A percentile compares a stretch with the other conserved stretches of the same genome.
Conservation (phyloP, 2,329 filamentous ascomycete species). For the Neofusicoccum cordaticola region DNA sequence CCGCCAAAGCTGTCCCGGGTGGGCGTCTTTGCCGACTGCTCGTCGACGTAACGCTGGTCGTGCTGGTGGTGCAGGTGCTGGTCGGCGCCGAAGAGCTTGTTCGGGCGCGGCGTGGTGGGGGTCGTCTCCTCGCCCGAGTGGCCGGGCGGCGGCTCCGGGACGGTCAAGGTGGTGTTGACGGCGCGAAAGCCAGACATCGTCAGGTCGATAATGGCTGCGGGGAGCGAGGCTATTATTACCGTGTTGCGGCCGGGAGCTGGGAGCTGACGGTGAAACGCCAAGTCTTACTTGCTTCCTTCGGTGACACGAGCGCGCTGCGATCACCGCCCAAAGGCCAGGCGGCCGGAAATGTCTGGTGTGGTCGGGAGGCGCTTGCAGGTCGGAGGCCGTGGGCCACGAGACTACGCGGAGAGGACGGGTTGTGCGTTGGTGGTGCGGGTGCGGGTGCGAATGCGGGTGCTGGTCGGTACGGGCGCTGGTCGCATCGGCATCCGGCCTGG, state of each 20-base stretch:
- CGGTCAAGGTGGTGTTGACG: constrained; percentile 56
- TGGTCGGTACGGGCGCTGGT: constrained; percentile 11
- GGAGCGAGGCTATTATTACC: constrained; percentile 18
- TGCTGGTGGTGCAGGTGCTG: constrained; percentile 30
- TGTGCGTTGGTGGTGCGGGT: constrained; percentile 1
- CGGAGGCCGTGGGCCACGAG: constrained; percentile 5
- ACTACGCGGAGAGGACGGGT: background rate
- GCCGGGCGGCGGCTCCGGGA: constrained; percentile 41
- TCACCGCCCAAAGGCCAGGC: constrained; percentile 18
- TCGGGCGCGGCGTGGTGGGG: constrained; percentile 55
- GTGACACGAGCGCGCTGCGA: constrained; percentile 18
- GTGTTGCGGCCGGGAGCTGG: constrained; percentile 11
- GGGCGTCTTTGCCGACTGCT: constrained; percentile 56
- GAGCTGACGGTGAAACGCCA: constrained; percentile 20
- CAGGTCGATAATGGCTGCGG: constrained; percentile 11
- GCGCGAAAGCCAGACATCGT: constrained; percentile 59
- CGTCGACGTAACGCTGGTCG: constrained; percentile 35
- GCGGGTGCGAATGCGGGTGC: background rate
- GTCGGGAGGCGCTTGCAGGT: constrained; percentile 12
- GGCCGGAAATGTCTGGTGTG: constrained; percentile 15
- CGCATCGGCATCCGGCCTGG: constrained; percentile 16
- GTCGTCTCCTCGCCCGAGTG: constrained; percentile 53
- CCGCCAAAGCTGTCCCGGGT: constrained; percentile 56
- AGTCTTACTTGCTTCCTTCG: constrained; percentile 18
- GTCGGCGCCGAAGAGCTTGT: constrained; percentile 41